phyloP scores from a whole-genome alignment of 495 filamentous ascomycete species.

The Talaromyces liani region DNA sequence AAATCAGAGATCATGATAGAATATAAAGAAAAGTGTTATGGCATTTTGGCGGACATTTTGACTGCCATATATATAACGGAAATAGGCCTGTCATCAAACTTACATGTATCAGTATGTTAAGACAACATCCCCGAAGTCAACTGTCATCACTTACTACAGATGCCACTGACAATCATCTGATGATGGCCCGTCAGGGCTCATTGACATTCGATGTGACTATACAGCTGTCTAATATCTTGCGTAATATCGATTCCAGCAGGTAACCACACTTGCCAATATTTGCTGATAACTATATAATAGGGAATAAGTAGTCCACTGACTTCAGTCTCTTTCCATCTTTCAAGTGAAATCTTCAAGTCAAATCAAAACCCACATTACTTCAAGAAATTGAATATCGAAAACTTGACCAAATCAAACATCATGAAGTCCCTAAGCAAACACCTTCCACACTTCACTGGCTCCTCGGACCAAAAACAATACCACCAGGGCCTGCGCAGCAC shows the following conservation, averaged over 20 bases:
- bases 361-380: background rate
- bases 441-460: background rate
- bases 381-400: background rate
- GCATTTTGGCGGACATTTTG: background rate
- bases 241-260: background rate
- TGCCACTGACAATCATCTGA: background rate
- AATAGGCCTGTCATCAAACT: background rate
- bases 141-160: background rate
- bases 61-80: background rate
- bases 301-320: background rate
- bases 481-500: slow-evolving; percentile 1
- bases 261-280: background rate
- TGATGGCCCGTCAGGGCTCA: background rate
- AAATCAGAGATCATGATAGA: too few relatives aligned
- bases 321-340: background rate
- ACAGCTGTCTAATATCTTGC: background rate
- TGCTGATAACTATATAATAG: background rate
- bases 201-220: background rate
- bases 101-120: slow-evolving; percentile 2
- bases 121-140: background rate
- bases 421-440: background rate
- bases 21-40: background rate
- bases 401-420: background rate
- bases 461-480: slow-evolving; percentile 1
- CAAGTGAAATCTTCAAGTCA: background rate